These are phyloP conservation scores for Urostyla sp. DNA, from an alignment of 73 alveolate species.

Conservation along the genomic window DNA sequence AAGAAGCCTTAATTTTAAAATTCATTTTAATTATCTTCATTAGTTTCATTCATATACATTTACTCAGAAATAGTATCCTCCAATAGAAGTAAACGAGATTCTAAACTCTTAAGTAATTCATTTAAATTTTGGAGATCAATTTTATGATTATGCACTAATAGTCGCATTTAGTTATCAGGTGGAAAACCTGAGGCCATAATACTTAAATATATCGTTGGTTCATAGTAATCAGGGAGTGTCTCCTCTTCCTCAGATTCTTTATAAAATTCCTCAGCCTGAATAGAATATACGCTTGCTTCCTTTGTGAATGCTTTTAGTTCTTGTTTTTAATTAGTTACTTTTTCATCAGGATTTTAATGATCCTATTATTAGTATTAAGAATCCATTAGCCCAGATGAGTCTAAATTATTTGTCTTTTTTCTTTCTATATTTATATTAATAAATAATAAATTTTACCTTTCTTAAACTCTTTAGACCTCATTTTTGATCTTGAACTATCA, in stretches of 20 bases:
- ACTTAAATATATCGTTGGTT: slow-evolving; percentile 24
- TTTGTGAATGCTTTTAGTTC: too few species aligned
- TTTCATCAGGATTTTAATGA: too few species aligned
- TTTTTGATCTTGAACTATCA: neutral
- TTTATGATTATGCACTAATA: slow-evolving; percentile 20
- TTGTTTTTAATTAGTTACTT: too few species aligned
- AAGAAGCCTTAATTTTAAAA: neutral
- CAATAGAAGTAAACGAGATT: neutral
- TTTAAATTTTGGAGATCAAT: neutral
- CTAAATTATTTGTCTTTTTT: too few species aligned
- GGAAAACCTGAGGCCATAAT: slow-evolving; percentile 48
- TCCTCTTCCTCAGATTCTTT: neutral
- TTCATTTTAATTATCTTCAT: neutral
- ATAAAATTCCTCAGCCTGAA: too few species aligned
- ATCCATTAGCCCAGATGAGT: too few species aligned
- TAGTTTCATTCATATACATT: neutral
- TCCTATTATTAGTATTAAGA: too few species aligned
- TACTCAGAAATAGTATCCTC: slow-evolving; percentile 10
- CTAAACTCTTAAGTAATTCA: slow-evolving; percentile 11
- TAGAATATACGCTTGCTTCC: too few species aligned
- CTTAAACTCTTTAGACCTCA: too few species aligned
- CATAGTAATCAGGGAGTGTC: neutral
- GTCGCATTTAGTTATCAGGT: slow-evolving; percentile 19
- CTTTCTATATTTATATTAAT: too few species aligned
- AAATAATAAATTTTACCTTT: too few species aligned